Evolutionary conservation across 2,329 filamentous ascomycete species (phyloP), one percentile per base, ranked within the genome.

Genomic region (Penicillium sclerotigenum): DNA sequence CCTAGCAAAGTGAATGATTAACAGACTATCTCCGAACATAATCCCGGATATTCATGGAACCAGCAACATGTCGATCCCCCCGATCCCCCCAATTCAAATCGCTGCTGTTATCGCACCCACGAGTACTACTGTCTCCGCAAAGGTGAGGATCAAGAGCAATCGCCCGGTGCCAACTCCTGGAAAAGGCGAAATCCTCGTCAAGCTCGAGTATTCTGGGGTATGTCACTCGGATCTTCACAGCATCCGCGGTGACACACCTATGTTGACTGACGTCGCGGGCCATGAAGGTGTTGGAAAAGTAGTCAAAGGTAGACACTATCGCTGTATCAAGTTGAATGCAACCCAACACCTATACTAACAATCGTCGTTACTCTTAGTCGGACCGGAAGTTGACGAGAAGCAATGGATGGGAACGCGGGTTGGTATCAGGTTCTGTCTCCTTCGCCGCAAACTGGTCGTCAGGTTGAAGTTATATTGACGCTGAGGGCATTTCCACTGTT

Each of bases 221-320:
- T 80, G 77, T 49, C 77, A 80, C 65, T 79, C 77, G 1, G 78
- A 80, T 64, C 73, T 78, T 53, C 74, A 75, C 56, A 79, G 77
- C 57, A 73, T 79, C 6, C 71, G 71, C 11, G 74, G 74, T 8
- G 71, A 76, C 62, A 69, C 76, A 58, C 62, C 72, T 45, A 67
- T 79, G 77, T 62, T 67, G 64, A 79, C 76, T 7, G 70, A 78
- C 55, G 73, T 79, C 4, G 77, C 77, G 3, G 77, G 78, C 3
- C 77, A 80, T 59, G 78, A 80, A 55, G 78, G 77, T 18, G 70
- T 80, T 20, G 77, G 77, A 5, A 70, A 60, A 10, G 75, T 80
- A 7, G 73, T 79, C 8, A 38, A 54, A 59, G 70, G 70, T 70
- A 52, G 28, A 46, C 52, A 11, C 5, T 14, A 31, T 33, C 16